Evolutionary conservation across 345 rosid species (phyloP).

Genomic region (Dovyalis caffra): DNA sequence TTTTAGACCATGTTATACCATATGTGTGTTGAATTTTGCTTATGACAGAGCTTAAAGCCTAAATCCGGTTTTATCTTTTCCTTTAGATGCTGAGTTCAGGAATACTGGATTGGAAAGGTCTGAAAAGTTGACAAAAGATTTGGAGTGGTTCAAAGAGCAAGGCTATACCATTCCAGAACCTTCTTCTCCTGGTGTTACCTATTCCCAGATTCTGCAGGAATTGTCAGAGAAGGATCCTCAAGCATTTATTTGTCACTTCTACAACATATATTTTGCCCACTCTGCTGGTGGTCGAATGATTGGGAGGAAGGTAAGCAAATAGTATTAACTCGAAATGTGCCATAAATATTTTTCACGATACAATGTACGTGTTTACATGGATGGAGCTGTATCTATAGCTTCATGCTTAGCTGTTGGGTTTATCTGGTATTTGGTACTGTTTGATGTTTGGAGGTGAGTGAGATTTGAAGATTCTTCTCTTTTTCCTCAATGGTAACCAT

Average conservation of each 20-base stretch:
- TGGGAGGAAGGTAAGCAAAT: conserved; percentile 70
- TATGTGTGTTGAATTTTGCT: not conserved
- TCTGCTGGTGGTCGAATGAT: conserved; percentile 98
- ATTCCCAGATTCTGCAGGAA: conserved; percentile 58
- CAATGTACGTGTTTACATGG: not conserved
- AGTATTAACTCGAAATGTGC: not conserved
- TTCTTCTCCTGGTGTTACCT: conserved; percentile 66
- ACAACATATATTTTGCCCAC: conserved; percentile 89
- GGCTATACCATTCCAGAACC: conserved; percentile 83
- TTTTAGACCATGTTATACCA: not conserved
- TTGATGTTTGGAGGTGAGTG: not conserved
- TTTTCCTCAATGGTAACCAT: too few species aligned
- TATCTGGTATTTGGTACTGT: not conserved
- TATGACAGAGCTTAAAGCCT: not conserved
- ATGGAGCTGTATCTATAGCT: not conserved
- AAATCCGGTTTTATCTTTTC: not conserved
- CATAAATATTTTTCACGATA: not conserved
- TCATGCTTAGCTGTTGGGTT: not conserved
- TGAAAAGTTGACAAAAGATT: conserved; percentile 59
- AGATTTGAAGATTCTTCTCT: not conserved
- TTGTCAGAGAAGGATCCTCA: conserved; percentile 86
- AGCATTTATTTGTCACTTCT: conserved; percentile 96
- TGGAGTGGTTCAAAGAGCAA: conserved; percentile 88
- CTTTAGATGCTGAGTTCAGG: conserved; percentile 77
- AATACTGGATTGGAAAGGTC: conserved; percentile 86